Evolutionary conservation across 352 stramenopile genomes (phyloP), one percentile per base, ranked within the genome.

Genomic region (Pythium grandisporangium): DNA sequence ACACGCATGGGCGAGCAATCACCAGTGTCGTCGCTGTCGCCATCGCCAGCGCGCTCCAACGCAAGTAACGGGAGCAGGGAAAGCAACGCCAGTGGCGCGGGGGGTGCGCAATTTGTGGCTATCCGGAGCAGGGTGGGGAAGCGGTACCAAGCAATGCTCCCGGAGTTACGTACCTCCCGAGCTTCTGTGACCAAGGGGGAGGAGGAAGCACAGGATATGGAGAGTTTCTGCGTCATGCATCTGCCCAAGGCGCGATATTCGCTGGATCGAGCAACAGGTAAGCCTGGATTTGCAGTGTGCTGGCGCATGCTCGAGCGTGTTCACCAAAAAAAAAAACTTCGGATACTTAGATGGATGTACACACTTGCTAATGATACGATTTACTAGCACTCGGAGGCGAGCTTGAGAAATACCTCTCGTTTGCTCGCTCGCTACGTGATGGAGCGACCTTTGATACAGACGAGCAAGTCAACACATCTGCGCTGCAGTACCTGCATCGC

Each of bases 321-420:
- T n/a, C n/a, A n/a, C n/a, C n/a, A n/a, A n/a, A n/a, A n/a, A n/a
- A n/a, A n/a, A n/a, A n/a, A n/a, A n/a, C n/a, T n/a, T n/a, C n/a
- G n/a, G n/a, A n/a, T n/a, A n/a, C n/a, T n/a, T n/a, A n/a, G n/a
- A n/a, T n/a, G n/a, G n/a, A n/a, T n/a, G n/a, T n/a, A n/a, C n/a
- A n/a, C n/a, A n/a, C n/a, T n/a, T 14, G 4, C 17, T 30, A 30
- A 47, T 38, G 35, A 24, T 19, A 2, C 37, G 19, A n/a, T 35
- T 13, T 46, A 20, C 24, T 37, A 85, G 71, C 55, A 10, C 46
- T 89, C 13, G 76, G 74, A 1, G 38, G 33, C 5, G 74, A 89
- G 32, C 49, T 94, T 24, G 72, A 87, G 32, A 84, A 83, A 38
- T 94, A 92, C 48, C 38, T 94, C 37, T 75, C 79, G 55, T 57